phyloP scores from a whole-genome alignment of 257 asterid genomes.

The Gardenia jasminoides region DNA sequence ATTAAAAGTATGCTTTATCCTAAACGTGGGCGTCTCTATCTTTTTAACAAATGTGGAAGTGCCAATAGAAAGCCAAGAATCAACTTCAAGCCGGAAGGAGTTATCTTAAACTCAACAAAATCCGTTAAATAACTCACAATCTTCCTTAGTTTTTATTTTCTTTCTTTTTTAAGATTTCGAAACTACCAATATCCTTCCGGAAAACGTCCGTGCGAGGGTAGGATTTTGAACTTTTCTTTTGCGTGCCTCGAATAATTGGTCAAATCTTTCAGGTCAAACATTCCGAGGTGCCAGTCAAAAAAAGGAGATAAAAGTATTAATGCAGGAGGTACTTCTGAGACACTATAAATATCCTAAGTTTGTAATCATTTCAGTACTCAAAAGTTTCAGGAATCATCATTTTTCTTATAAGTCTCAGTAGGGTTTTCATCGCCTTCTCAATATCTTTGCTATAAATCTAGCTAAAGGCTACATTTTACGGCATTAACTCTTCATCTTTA shows the following conservation, averaged over 20 bases:
- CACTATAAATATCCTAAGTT: constrained; percentile 7
- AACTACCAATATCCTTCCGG: background rate
- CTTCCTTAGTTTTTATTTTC: background rate
- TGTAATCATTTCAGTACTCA: background rate
- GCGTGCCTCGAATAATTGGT: background rate
- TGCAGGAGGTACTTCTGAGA: background rate
- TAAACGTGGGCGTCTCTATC: background rate
- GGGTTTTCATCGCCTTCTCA: background rate
- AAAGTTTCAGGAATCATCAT: background rate
- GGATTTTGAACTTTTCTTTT: background rate
- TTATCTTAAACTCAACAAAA: background rate
- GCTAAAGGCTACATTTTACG: background rate
- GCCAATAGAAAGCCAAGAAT: background rate
- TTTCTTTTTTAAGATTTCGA: background rate
- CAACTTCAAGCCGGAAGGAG: background rate
- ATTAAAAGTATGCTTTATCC: background rate
- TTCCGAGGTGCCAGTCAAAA: background rate
- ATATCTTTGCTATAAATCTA: background rate
- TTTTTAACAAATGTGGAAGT: background rate
- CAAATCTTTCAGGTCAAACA: background rate
- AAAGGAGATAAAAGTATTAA: background rate
- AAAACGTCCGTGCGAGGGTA: background rate
- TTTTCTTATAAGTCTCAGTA: background rate
- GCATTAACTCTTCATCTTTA: background rate
- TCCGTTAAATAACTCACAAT: background rate